Base-by-base conservation (phyloP, 805 yeast species). In the Starmerella ratchasimensis region DNA sequence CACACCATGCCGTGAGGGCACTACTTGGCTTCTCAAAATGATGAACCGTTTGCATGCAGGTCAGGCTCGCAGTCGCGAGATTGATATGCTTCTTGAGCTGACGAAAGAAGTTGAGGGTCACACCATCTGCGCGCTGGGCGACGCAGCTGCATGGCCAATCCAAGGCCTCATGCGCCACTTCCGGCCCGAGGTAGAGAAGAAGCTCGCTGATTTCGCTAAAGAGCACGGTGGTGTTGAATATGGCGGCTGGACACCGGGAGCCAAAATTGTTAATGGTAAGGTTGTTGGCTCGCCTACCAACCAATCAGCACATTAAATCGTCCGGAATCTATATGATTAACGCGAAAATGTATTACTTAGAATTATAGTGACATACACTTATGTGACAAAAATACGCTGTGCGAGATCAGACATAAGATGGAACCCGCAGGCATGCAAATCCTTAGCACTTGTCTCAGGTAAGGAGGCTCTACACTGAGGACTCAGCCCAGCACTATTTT, bases 1-100 rank as follows among this genome's bases (percentile, higher is more conserved):
- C 66, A 82, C 94, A 3, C 94, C 94, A 42, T 82, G 94, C 64
- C 74, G 94, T 59, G 94, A 82, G 63, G 94, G 94, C 41, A 81
- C 94, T 31, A 77, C 93, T 16, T 82, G 88, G 79, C 65, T 82
- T 51, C 65, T 69, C 43, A 78, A 73, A 62, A 76, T 80, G 72
- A 82, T 82, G 94, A 78, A 76, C 56, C 71, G 94, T 56, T 71
- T 82, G 58, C 71, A 65, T 45, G 61, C 62, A 42, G 94, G 94
- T 35, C 90, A 80, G 64, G 93, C 90, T 33, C 68, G 70, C 43
- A 76, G 70, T 54, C 72, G 72, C 48, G 94, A 82, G 60, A 82
- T 82, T 52, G 94, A 82, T 55, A 74, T 73, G 80, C 74, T 83
- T 42, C 68, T 71, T 52, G 94, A 82, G 63, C 72, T 82, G 52